These are phyloP conservation scores for Solanum okadae DNA, from an alignment of 257 asterid species.

Conservation along the genomic window DNA sequence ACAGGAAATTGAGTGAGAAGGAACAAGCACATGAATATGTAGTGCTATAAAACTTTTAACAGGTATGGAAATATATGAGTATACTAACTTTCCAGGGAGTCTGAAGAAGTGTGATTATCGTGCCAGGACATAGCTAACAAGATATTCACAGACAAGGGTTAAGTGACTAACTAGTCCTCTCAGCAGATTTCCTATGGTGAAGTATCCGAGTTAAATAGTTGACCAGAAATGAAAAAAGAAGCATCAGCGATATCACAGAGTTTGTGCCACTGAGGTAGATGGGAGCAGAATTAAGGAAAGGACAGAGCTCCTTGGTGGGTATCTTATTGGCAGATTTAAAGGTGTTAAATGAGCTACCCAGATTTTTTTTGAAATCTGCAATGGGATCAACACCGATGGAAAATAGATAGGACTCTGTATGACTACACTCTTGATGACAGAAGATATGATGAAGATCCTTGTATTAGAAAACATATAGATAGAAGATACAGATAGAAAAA, in stretches of 20 bases:
- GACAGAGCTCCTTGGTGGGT: not conserved
- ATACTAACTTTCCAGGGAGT: not conserved
- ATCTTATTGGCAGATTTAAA: not conserved
- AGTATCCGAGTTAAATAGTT: not conserved
- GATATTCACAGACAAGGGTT: not conserved
- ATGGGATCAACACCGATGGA: not conserved
- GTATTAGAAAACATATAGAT: not conserved
- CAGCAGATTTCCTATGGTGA: not conserved
- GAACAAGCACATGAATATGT: not conserved
- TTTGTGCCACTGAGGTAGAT: not conserved
- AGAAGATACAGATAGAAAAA: not conserved
- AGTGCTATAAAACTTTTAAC: not conserved
- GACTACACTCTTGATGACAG: not conserved
- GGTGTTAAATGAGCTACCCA: not conserved
- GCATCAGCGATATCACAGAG: not conserved
- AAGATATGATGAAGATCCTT: not conserved
- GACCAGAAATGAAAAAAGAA: not conserved
- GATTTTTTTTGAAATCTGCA: not conserved
- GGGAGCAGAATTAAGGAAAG: not conserved
- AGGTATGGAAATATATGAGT: not conserved
- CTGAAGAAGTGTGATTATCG: not conserved
- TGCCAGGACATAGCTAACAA: not conserved
- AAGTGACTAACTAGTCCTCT: not conserved
- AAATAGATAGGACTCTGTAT: not conserved
- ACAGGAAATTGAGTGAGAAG: not conserved